These are phyloP conservation scores for Leucaena leucocephala DNA, from an alignment of 306 rosid species.

Conservation along the genomic window DNA sequence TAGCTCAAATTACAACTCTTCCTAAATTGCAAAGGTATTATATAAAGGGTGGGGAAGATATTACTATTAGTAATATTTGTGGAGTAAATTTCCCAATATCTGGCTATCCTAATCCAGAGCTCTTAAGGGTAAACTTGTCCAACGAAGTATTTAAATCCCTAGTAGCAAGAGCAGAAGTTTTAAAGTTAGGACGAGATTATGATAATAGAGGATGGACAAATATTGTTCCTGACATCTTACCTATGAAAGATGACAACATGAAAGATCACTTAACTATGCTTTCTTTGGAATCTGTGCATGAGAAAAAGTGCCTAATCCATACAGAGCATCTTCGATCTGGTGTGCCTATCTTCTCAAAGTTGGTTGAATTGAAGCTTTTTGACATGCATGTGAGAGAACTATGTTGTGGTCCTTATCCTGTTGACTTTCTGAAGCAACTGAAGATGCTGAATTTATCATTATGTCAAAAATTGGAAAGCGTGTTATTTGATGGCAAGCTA, in stretches of 20 bases:
- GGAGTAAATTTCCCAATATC: neutral
- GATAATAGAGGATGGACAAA: conserved; percentile 9
- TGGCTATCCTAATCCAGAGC: neutral
- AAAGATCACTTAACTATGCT: neutral
- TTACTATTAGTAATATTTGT: too few relatives aligned
- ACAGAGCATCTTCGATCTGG: neutral
- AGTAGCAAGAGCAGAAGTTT: neutral
- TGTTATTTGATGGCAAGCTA: neutral
- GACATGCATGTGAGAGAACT: neutral
- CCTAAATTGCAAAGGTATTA: neutral
- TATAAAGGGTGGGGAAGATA: neutral
- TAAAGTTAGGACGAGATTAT: neutral
- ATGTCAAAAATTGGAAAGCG: neutral
- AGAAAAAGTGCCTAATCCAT: conserved; percentile 7
- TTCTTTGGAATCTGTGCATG: neutral
- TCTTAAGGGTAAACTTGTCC: neutral
- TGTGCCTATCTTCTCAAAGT: conserved; percentile 17
- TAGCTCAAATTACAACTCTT: neutral
- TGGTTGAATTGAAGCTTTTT: neutral
- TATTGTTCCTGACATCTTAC: conserved; percentile 31
- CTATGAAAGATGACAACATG: neutral
- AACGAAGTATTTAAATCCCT: neutral
- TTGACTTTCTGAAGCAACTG: neutral
- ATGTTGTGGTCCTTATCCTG: neutral
- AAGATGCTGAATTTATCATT: fast-evolving